phyloP scores from a whole-genome alignment of 2,329 filamentous ascomycete genomes.

The Colletotrichum aenigma region DNA sequence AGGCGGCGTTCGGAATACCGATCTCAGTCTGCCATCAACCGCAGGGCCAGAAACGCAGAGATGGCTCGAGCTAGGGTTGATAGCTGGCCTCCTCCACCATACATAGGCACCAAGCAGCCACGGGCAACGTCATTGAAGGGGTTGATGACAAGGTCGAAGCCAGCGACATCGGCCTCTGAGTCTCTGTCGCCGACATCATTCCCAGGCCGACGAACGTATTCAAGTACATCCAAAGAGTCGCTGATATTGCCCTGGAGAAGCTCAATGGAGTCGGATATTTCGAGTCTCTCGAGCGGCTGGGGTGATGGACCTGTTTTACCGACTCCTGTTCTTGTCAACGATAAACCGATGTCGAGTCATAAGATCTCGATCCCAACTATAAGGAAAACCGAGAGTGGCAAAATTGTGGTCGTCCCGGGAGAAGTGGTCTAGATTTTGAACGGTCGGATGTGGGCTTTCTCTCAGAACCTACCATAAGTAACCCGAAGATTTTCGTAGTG shows the following conservation, averaged over 20 bases:
- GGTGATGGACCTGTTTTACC: neutral
- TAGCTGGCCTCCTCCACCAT: neutral
- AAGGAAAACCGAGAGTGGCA: too few relatives aligned
- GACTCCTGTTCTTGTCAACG: neutral
- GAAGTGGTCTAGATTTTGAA: too few relatives aligned
- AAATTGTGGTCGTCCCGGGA: too few relatives aligned
- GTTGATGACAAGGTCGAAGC: neutral
- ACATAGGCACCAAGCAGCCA: neutral
- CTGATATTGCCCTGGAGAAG: neutral
- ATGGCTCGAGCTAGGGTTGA: neutral
- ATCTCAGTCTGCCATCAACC: neutral
- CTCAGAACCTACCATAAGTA: too few relatives aligned
- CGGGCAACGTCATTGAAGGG: neutral
- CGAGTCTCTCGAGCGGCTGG: slow-evolving; percentile 2
- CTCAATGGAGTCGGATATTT: neutral
- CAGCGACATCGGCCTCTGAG: neutral
- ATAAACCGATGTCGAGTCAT: too few relatives aligned
- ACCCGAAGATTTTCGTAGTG: too few relatives aligned
- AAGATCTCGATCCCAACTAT: too few relatives aligned
- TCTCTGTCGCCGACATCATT: neutral
- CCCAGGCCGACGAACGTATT: neutral
- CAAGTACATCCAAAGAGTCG: neutral
- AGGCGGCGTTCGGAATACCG: neutral
- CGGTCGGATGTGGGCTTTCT: too few relatives aligned
- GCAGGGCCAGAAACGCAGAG: neutral